A percentile compares a stretch with the other conserved stretches of the same genome.
Conservation (phyloP, 2,329 filamentous ascomycete genomes). For the Colletotrichum zoysiae region DNA sequence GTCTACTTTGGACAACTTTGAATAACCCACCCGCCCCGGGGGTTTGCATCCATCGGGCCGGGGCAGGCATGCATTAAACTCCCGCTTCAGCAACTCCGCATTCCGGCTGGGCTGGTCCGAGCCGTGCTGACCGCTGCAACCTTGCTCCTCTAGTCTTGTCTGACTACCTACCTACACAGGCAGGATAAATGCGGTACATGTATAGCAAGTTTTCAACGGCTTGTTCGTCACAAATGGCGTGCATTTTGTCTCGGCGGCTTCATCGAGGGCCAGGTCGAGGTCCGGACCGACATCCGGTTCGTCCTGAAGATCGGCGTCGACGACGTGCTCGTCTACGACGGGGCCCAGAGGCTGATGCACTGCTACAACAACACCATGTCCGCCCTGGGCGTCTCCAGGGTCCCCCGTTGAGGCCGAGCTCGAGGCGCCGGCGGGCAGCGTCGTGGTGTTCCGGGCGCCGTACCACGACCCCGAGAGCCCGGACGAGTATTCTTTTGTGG, state of each 20-base stretch:
- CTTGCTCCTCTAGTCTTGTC: too few species aligned
- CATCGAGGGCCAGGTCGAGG: too few species aligned
- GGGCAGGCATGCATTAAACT: neutral
- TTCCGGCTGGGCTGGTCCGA: neutral
- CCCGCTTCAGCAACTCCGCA: too few species aligned
- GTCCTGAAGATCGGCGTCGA: constrained; percentile 5
- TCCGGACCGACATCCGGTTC: too few species aligned
- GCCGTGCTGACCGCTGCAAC: too few species aligned
- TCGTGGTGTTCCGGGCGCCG: constrained; percentile 43
- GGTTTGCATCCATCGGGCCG: neutral
- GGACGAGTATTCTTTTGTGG: constrained; percentile 43
- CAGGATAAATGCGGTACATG: too few species aligned
- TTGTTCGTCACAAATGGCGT: too few species aligned
- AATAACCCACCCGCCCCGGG: neutral
- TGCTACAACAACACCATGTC: constrained; percentile 52
- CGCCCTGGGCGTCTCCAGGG: constrained; percentile 40
- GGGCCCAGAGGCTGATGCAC: constrained; percentile 47
- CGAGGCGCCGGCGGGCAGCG: constrained; percentile 41
- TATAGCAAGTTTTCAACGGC: too few species aligned
- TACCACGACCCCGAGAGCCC: constrained; percentile 5
- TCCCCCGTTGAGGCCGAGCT: constrained; percentile 45
- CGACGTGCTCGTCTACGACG: constrained; percentile 45
- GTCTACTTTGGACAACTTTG: neutral
- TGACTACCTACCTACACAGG: too few species aligned
- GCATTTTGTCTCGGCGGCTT: too few species aligned